Evolutionary conservation across 306 rosid genomes (phyloP).

Genomic region (Hippophae rhamnoides): DNA sequence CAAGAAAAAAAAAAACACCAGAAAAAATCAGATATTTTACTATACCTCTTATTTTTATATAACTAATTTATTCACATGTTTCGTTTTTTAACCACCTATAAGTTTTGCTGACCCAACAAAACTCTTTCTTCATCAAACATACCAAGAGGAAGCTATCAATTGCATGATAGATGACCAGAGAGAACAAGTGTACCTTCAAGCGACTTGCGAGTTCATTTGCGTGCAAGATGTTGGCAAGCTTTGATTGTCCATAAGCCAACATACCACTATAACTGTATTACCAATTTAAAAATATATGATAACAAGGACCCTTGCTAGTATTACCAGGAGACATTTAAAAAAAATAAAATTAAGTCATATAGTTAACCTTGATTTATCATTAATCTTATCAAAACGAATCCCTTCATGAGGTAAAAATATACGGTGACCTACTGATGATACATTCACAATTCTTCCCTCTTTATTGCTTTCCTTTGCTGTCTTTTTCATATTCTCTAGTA

Average conservation of each 20-base stretch:
- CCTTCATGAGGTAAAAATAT: conserved; percentile 37
- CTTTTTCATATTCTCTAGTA: conserved; percentile 76
- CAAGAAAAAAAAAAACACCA: not conserved
- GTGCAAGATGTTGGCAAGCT: conserved; percentile 77
- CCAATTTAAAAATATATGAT: not conserved
- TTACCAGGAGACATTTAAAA: no score
- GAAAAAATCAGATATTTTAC: no score
- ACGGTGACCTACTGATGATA: conserved; percentile 72
- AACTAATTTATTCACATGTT: not conserved
- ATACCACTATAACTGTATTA: conserved; percentile 41
- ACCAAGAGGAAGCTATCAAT: not conserved
- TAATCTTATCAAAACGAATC: conserved; percentile 59
- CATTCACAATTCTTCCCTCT: conserved; percentile 76
- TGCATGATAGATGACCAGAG: not conserved
- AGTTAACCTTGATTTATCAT: conserved; percentile 53
- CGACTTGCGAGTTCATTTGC: conserved; percentile 59
- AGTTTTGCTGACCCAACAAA: not conserved
- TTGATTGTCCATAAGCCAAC: conserved; percentile 83
- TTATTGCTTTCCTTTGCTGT: conserved; percentile 46
- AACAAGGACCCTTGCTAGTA: no score
- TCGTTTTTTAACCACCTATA: no score
- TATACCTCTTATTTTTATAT: not conserved
- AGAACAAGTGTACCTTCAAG: conserved; percentile 48
- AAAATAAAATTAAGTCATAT: conserved; percentile 4
- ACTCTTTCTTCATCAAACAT: no score